Percentiles rank a stretch among this genome's conserved stretches.
Conservation (phyloP, 2,329 filamentous ascomycete species). For the Scytalidium sp. region DNA sequence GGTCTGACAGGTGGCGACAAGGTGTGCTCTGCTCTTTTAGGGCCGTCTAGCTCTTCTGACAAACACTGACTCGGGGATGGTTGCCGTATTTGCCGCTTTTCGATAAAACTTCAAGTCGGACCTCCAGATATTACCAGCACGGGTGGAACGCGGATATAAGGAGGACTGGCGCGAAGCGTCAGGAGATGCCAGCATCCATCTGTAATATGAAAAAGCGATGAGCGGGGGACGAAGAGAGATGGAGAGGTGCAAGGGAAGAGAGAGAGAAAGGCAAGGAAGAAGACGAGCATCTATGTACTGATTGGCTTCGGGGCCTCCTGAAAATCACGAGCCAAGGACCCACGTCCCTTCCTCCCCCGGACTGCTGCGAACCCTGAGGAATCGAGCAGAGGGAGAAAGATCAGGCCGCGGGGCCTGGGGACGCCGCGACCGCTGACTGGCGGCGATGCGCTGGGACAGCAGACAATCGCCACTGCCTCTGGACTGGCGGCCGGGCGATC, state of each 20-base stretch:
- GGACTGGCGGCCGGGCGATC: too few species aligned
- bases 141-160: slow-evolving; percentile 7
- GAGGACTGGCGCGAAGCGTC: slow-evolving; percentile 9
- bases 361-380: too few species aligned
- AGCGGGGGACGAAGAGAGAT: neutral
- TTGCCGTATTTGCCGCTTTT: neutral
- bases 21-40: neutral
- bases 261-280: neutral
- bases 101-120: neutral
- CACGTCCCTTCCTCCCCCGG: too few species aligned
- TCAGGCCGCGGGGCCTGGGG: too few species aligned
- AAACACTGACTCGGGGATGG: neutral
- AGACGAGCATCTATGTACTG: too few species aligned
- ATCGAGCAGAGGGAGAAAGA: too few species aligned
- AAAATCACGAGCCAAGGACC: too few species aligned
- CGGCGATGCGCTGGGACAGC: too few species aligned
- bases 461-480: too few species aligned
- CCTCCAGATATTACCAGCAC: slow-evolving; percentile 14
- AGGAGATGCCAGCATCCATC: slow-evolving; percentile 11
- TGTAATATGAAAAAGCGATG: slow-evolving; percentile 1
- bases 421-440: too few species aligned
- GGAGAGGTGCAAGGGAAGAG: neutral
- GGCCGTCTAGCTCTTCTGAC: neutral
- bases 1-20: neutral
- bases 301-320: too few species aligned